Base-by-base conservation (phyloP, 2,329 filamentous ascomycete genomes). In the Botrytis galanthina region DNA sequence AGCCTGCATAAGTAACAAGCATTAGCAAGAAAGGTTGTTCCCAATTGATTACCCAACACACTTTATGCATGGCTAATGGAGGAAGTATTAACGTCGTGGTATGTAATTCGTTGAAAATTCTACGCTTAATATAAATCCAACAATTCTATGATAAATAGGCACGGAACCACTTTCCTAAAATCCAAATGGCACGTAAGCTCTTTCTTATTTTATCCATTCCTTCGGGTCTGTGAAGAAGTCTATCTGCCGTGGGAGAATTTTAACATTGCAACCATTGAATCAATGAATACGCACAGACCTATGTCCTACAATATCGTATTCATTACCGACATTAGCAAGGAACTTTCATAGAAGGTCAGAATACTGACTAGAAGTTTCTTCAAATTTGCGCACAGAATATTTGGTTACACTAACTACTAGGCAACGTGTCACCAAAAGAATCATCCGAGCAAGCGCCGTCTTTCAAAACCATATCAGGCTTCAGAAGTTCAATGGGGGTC, bases 331-430 rank as follows among this genome's bases (percentile, higher is more conserved):
- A 37, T 71, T 42, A 71, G 59, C 4, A 64, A 71, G 46, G 32
- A 71, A 71, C 29, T 12, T 20, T 42, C 48, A 42, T 39, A 32
- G 26, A 54, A 71, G 44, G 37, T 51, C 18, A 20, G 42, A 57
- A 42, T 57, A 32, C 48, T 42, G 18, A 9, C 18, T 42, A 42
- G 35, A 42, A 57, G 37, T 68, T 42, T 68, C 66, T 68, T 32
- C 26, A 42, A 35, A 57, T 29, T 26, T 39, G 35, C 69, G 69
- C 69, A 71, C 69, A 64, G 69, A 57, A 68, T 48, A 68, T 57
- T 42, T 68, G 16, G 35, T 67, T 18, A 32, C 48, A 57, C 26
- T 29, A 37, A 37, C n/a, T 8, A 42, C 60, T 26, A 16, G 16
- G 35, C 3, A 57, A 59, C 7, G 37, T 16, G 51, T 42, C 42